These are phyloP conservation scores for Salix caprea DNA, from an alignment of 345 rosid genomes.

Conservation along the genomic window DNA sequence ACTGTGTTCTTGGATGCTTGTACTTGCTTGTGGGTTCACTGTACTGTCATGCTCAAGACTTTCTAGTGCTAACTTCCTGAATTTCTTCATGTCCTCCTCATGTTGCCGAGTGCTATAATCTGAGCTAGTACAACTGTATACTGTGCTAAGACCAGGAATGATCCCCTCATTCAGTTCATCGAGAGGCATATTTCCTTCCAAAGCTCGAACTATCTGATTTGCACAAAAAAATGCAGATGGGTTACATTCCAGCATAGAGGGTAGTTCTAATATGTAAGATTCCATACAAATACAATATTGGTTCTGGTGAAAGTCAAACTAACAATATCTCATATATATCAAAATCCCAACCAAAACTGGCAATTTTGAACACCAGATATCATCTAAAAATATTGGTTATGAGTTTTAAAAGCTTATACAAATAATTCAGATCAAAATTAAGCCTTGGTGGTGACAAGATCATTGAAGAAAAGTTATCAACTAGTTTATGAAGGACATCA, in stretches of 20 bases:
- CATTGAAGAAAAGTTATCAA: neutral
- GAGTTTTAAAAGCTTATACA: neutral
- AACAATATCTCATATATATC: neutral
- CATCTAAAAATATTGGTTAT: neutral
- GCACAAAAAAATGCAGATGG: constrained; percentile 1
- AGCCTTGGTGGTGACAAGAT: neutral
- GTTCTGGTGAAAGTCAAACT: neutral
- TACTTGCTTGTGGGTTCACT: constrained; percentile 10
- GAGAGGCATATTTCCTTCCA: constrained; percentile 25
- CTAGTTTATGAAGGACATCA: neutral
- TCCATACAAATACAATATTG: neutral
- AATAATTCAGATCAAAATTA: neutral
- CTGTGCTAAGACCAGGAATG: constrained; percentile 10
- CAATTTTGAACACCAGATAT: neutral
- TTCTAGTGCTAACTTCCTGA: constrained; percentile 21
- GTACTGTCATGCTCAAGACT: constrained; percentile 10
- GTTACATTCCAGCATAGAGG: neutral
- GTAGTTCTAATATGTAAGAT: neutral
- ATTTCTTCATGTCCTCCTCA: constrained; percentile 21
- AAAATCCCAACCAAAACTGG: neutral
- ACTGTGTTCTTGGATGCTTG: constrained; percentile 5
- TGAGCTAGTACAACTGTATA: constrained; percentile 7
- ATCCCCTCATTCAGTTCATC: constrained; percentile 17
- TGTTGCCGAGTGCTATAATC: constrained; percentile 12
- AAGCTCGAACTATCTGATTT: constrained; percentile 25